Evolutionary conservation across 148 eudicot species (phyloP), one percentile per base, ranked within the genome.

Genomic region (Vaccinium corymbosum): DNA sequence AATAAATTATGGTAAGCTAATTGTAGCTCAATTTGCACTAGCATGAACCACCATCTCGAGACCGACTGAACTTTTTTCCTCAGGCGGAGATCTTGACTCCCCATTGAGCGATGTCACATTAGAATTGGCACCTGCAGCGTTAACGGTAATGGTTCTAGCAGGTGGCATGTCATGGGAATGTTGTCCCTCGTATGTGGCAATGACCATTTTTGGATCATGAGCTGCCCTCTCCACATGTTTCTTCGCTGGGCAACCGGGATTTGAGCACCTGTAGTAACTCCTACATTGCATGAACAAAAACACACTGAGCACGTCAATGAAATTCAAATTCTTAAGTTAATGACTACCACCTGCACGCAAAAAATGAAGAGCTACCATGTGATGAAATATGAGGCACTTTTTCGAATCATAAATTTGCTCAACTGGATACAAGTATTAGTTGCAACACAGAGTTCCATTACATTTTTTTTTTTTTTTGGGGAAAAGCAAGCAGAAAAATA

Each of bases 191-290:
- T 95, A 95, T 19, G 98, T 90, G 38, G 96, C 91, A 55, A 94
- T 88, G 49, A 95, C 96, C 35, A 89, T 85, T 83, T 89, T 91
- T 16, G 90, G 84, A 85, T 95, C 96, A 83, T 92, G 87, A 42
- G 95, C 88, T 35, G 98, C 93, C 79, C 98, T 88, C 89, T 94
- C 98, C 13, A 95, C 95, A 73, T 93, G 98, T 86, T 95, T 94
- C 89, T 94, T 95, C 9, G 83, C 98, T 1, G 94, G 92, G 89
- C 98, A 95, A 61, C 98, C 93, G 20, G 94, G 80, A 52, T 86
- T 90, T 53, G 98, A 92, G 89, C 98, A 94, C 90, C 96, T 90
- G 89, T 95, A 95, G 90, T 95, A 95, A 89, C 98, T 95, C 96
- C 98, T 95, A 72, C 86, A 91, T 35, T 81, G 72, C 83, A 85